These are phyloP conservation scores for Zygoascus biomembranicola DNA, from an alignment of 805 yeast genomes.

Conservation along the genomic window DNA sequence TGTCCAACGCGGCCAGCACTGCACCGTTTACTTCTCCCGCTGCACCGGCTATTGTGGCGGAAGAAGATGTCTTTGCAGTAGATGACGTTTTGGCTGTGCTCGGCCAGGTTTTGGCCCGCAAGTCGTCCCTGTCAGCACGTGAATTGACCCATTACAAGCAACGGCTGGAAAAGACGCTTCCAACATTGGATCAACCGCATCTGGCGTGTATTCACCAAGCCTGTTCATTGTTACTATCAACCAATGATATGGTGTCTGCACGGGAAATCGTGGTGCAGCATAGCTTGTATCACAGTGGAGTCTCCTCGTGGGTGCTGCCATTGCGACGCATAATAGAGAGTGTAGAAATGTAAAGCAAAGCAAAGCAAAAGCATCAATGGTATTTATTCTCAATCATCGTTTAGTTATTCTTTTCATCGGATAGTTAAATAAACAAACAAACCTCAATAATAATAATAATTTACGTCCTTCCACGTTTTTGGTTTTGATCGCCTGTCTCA, in stretches of 20 bases:
- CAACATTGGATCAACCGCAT: constrained; percentile 12
- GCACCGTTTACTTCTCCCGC: no score
- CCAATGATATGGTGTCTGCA: constrained; percentile 21
- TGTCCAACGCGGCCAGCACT: no score
- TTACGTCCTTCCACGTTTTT: not conserved
- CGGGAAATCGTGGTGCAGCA: constrained; percentile 37
- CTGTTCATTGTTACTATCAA: constrained; percentile 25
- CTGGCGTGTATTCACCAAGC: constrained; percentile 22
- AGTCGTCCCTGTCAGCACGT: constrained; percentile 11
- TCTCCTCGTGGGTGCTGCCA: constrained; percentile 60
- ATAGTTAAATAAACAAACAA: not conserved
- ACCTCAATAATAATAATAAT: not conserved
- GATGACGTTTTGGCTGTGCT: constrained; percentile 5
- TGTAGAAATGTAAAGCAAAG: not conserved
- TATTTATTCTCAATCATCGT: not conserved
- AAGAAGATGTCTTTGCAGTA: no score
- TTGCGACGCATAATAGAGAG: constrained; percentile 46
- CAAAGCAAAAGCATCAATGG: not conserved
- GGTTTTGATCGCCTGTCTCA: not conserved
- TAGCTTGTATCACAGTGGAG: constrained; percentile 51
- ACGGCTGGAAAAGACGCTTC: constrained; percentile 15
- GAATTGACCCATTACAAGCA: constrained; percentile 20
- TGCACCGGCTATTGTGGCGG: no score
- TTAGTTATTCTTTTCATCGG: not conserved
- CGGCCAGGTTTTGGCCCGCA: constrained; percentile 5